Base-by-base conservation (phyloP, 257 asterid genomes). In the Vinca minor region DNA sequence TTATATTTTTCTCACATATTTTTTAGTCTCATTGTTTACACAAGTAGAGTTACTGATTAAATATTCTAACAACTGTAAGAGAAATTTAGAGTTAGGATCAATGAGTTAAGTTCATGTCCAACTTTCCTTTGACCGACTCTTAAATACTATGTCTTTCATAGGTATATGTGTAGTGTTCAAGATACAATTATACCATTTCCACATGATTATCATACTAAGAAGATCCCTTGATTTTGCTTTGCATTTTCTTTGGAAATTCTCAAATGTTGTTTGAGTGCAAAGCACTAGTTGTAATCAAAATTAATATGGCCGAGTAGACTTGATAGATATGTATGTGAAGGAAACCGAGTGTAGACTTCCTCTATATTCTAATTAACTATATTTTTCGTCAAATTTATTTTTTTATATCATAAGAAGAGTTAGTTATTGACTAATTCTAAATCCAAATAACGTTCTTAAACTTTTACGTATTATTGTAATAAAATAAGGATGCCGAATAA, bases 161-260 rank as follows among this genome's bases (percentile, higher is more conserved):
- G n/a, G n/a, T n/a, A n/a, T n/a, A n/a, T n/a, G n/a, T n/a, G n/a
- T n/a, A n/a, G n/a, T 5, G 38, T 36, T 21, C 14, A 34, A 23
- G 14, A 34, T 44, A 64, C 7, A 14, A 56, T 32, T 10, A 13
- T 63, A 44, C 21, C 44, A 49, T 34, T 21, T n/a, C n/a, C n/a
- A n/a, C n/a, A n/a, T n/a, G n/a, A n/a, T n/a, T n/a, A n/a, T n/a
- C n/a, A n/a, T n/a, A n/a, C n/a, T n/a, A 31, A 26, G 60, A 64
- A 36, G 17, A 29, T 58, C 63, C 21, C 41, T n/a, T 48, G 45
- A 58, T 36, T 71, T 64, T 57, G n/a, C 75, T 8, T 17, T 1
- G 41, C 70, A 47, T 64, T 65, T 71, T 65, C 76, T 34, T 29
- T 17, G 64, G 35, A 72, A 20, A 44, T 52, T 70, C 58, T 38